Base-by-base conservation (phyloP, 164 flowering plant species). In the Nelumbo lutea region DNA sequence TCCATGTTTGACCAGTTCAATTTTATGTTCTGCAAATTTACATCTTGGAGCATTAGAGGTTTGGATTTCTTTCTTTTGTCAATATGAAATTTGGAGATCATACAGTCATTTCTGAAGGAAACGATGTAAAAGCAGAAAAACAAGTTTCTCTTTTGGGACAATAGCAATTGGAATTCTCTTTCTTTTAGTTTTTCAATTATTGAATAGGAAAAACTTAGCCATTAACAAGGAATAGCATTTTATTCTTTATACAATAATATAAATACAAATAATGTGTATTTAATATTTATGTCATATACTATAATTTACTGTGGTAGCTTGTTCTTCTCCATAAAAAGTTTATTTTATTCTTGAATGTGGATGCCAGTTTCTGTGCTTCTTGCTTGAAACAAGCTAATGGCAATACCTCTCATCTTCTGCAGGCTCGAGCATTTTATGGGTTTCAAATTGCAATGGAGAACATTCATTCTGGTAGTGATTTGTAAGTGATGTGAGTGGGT, bases 381-480 rank as follows among this genome's bases (percentile, higher is more conserved):
- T 56, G 53, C 15, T 14, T 61, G 68, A 73, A 64, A 42, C 44
- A 64, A 55, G 53, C 45, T 64, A 0, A 6, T 27, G 59, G 9
- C 55, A 51, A 40, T 64, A 9, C 46, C 65, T 69, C 7, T 71
- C 42, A 2, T 64, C 57, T 44, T 57, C 65, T 72, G 66, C 57
- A 89, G 95, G 96, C 90, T 56, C 86, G 91, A 51, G 90, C 96
- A 46, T 90, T 88, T 69, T 90, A 90, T 66, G 93, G 93, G 50
- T 90, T 90, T 73, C 96, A 90, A 73, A 84, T 86, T 56, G 97
- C 97, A 9, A 89, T 91, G 82, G 97, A 91, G 82, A 91, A 91
- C 69, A 81, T 91, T 70, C 97, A 91, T 77, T 91, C 96, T 62
- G 96, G 93, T 90, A 80, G 66, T 69, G 72, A 52, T 78, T 74